phyloP scores from a whole-genome alignment of 768 basidiomycete genomes.

The Lyophyllum shimeji region DNA sequence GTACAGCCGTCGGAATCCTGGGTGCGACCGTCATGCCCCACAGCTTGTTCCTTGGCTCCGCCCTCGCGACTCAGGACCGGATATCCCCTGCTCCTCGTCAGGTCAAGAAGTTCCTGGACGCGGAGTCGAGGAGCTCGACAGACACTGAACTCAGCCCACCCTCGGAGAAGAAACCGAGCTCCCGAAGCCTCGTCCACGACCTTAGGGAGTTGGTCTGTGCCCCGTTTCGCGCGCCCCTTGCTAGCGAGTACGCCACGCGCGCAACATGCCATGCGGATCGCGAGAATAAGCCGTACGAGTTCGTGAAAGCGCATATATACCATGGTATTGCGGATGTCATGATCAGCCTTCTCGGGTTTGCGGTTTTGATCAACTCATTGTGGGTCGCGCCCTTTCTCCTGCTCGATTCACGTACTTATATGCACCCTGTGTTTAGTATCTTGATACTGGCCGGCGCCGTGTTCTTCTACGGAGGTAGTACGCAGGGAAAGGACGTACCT shows the following conservation, averaged over 20 bases:
- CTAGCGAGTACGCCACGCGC: slow-evolving; percentile 29
- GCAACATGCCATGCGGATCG: slow-evolving; percentile 51
- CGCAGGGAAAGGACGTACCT: slow-evolving; percentile 30
- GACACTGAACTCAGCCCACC: slow-evolving; percentile 1
- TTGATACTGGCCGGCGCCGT: slow-evolving; percentile 81
- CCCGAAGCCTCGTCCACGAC: slow-evolving; percentile 12
- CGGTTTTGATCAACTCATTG: slow-evolving; percentile 86
- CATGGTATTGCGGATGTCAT: slow-evolving; percentile 70
- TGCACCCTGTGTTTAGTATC: slow-evolving; percentile 46
- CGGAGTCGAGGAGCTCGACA: slow-evolving; percentile 9
- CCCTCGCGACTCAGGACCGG: slow-evolving; percentile 82
- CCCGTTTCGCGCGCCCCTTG: slow-evolving; percentile 38
- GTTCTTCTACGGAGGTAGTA: slow-evolving; percentile 55
- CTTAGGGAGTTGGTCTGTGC: slow-evolving; percentile 26
- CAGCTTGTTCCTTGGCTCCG: slow-evolving; percentile 86
- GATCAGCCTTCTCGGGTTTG: slow-evolving; percentile 74
- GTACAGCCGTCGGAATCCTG: slow-evolving; percentile 64
- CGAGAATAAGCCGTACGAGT: slow-evolving; percentile 53
- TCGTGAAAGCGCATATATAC: slow-evolving; percentile 62
- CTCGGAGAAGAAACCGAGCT: neutral
- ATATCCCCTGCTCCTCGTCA: slow-evolving; percentile 36
- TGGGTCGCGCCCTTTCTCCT: slow-evolving; percentile 31
- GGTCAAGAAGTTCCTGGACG: slow-evolving; percentile 18
- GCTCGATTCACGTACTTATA: neutral
- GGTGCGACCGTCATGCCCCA: slow-evolving; percentile 95